A percentile compares a stretch with the other conserved stretches of the same genome.
Conservation (phyloP, 345 rosid genomes). For the Mangifera indica region DNA sequence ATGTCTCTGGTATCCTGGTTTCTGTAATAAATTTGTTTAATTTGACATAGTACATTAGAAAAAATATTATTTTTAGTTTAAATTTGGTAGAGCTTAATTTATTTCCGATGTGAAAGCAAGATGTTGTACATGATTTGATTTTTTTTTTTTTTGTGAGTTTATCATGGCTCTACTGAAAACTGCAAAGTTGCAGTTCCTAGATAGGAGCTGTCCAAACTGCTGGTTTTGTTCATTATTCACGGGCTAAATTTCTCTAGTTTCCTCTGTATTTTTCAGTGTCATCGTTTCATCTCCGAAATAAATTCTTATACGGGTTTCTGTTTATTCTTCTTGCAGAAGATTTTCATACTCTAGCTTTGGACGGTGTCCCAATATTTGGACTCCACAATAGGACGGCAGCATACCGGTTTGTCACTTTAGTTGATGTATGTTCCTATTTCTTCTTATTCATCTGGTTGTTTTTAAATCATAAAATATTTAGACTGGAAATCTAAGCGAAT, state of each 20-base stretch:
- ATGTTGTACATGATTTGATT: background rate
- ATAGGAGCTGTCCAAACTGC: background rate
- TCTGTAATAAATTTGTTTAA: background rate
- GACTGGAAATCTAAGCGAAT: background rate
- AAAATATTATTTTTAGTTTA: background rate
- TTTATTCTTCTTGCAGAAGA: constrained; percentile 50
- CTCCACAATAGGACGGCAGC: constrained; percentile 86
- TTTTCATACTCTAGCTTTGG: constrained; percentile 88
- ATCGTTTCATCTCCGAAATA: constrained; percentile 9
- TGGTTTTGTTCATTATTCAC: background rate
- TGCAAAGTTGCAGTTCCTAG: background rate
- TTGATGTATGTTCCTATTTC: constrained; percentile 58
- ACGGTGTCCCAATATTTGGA: constrained; percentile 79
- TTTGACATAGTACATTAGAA: constrained; percentile 9
- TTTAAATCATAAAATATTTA: background rate
- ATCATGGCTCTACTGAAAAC: background rate
- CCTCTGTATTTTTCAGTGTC: background rate
- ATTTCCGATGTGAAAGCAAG: background rate
- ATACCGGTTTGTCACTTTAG: constrained; percentile 88
- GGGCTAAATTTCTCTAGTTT: background rate
- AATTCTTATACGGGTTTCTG: constrained; percentile 4
- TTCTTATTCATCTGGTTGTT: constrained; percentile 3
- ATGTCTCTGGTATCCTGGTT: constrained; percentile 13
- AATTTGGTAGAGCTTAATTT: too few relatives aligned
- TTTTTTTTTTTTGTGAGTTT: too few relatives aligned